Base-by-base conservation (phyloP, 2,329 filamentous ascomycete genomes). In the Stagonosporopsis cucurbitacearum region DNA sequence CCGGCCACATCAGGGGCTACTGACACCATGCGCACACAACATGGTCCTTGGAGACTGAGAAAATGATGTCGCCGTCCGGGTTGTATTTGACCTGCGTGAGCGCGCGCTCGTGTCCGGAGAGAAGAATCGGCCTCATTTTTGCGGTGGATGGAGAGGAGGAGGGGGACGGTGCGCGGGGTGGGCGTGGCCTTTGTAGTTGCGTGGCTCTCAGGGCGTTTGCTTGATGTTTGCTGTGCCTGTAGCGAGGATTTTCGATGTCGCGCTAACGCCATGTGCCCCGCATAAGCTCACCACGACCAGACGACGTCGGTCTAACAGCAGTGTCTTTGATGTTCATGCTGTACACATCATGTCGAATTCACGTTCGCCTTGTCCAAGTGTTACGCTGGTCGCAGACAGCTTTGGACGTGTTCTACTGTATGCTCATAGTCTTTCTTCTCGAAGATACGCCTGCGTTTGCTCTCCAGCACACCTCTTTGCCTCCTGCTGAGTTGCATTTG, bases 21-120 rank as follows among this genome's bases (percentile, higher is more conserved):
- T 66, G 65, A 74, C 70, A 98, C 95, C 95, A 99, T 65, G 87
- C 94, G 84, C 94, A 96, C 68, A 97, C 92, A 75, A 96, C 87
- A 81, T 97, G 94, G 80, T 98, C 94, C 82, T 98, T 98, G 69
- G 92, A 87, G 59, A 92, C 91, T 63, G 93, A 96, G 84, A 98
- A 97, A 76, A 98, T 88, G 67, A 98, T 86, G 77, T 99, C 95
- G 80, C 95, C 95, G 81, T 99, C 95, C 79, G 87, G 86, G 61
- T 76, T 77, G 72, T 84, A 92, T 88, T 88, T 91, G 79, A 97
- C 94, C 80, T 97, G 92, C 76, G 92, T 96, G 80, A 96, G 86
- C 80, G 92, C 91, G 83, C 92, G 90, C 85, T 96, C 92, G 87
- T 99, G 95, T 80, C 95, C 95, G 78, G 92, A 89, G 73, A 99